These are phyloP conservation scores for Arabidopsis hybrid DNA, from an alignment of 441 rosid species.

Conservation along the genomic window DNA sequence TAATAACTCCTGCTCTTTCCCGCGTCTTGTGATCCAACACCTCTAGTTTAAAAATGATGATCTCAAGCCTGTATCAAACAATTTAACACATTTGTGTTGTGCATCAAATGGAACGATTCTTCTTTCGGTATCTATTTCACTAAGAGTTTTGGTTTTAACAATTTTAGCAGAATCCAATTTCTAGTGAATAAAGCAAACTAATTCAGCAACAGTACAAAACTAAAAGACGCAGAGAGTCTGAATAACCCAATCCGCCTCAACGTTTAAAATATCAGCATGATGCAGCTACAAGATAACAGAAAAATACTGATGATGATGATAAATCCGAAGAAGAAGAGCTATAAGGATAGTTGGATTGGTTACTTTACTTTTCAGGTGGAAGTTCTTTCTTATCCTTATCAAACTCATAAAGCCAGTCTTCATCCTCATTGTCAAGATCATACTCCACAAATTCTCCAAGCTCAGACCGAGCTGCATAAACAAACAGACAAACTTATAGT, in stretches of 20 bases:
- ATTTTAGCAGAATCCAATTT: conserved; percentile 7
- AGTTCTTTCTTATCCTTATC: conserved; percentile 64
- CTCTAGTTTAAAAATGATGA: conserved; percentile 83
- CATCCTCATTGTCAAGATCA: no score
- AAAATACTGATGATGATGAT: conserved; percentile 4
- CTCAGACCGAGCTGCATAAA: conserved; percentile 81
- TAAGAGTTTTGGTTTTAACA: conserved; percentile 11
- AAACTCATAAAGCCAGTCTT: conserved; percentile 75
- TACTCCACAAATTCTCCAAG: conserved; percentile 69
- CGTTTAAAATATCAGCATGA: neutral
- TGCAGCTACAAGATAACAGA: conserved; percentile 15
- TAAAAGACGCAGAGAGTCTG: neutral
- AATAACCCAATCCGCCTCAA: conserved; percentile 8
- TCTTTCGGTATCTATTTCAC: neutral
- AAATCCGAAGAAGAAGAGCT: neutral
- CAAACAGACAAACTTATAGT: neutral
- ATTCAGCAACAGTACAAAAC: conserved; percentile 14
- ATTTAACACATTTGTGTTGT: neutral
- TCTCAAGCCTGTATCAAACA: conserved; percentile 69
- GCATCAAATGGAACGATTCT: neutral
- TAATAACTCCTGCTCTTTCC: conserved; percentile 92
- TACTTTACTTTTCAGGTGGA: conserved; percentile 72
- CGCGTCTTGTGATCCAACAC: conserved; percentile 97
- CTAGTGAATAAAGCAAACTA: conserved; percentile 6
- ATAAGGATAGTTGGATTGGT: conserved; percentile 3